Percentiles rank a stretch among this genome's conserved stretches.
Conservation (phyloP, 805 yeast genomes). For the Metschnikowia matae region DNA sequence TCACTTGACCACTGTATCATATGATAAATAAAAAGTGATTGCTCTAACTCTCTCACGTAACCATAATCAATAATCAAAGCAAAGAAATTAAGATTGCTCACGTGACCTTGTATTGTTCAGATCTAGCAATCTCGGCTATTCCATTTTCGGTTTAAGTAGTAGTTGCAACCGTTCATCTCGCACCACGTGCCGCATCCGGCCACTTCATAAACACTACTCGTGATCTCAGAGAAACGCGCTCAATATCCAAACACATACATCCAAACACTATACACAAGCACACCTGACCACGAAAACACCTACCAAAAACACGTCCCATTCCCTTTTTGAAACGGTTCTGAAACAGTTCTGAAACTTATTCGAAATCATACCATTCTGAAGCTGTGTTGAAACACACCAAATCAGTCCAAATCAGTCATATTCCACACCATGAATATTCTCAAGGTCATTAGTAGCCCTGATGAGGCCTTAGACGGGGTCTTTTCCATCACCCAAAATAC, state of each 20-base stretch:
- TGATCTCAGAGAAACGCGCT: not conserved
- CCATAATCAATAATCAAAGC: no score
- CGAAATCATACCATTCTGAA: no score
- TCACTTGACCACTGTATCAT: no score
- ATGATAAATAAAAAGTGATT: no score
- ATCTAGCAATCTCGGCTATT: no score
- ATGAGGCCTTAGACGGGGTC: not conserved
- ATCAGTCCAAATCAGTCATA: not conserved
- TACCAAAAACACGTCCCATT: no score
- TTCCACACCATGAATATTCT: not conserved
- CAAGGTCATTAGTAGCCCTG: not conserved
- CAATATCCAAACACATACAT: not conserved
- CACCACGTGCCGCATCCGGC: not conserved
- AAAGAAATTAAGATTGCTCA: no score
- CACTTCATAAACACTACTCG: not conserved
- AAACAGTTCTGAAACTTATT: not conserved
- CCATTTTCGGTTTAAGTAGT: not conserved
- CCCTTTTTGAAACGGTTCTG: not conserved
- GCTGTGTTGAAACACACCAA: not conserved
- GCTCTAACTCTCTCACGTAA: no score
- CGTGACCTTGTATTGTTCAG: no score
- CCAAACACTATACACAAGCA: not conserved
- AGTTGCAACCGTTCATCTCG: not conserved
- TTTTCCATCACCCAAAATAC: slow-evolving; percentile 2
- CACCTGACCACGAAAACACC: not conserved